Evolutionary conservation across 306 rosid genomes (phyloP).

Genomic region (Acacia crassicarpa): DNA sequence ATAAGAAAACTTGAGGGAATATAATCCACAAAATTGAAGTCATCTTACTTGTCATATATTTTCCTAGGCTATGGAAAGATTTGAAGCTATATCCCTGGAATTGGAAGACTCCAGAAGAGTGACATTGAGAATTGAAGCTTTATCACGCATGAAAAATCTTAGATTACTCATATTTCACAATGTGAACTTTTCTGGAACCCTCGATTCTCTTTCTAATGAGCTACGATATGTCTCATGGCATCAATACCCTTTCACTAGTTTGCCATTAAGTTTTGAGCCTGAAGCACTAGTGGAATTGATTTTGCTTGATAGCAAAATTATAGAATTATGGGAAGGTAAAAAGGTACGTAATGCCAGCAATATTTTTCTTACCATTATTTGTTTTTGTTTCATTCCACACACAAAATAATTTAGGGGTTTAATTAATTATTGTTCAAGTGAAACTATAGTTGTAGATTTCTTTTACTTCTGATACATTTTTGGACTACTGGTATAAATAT

Average conservation of each 20-base stretch:
- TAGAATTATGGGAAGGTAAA: neutral
- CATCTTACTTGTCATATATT: neutral
- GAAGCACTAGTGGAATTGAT: neutral
- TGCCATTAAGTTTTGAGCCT: neutral
- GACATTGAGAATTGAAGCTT: neutral
- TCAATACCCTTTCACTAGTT: neutral
- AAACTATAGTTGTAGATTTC: too few relatives aligned
- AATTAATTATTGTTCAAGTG: too few relatives aligned
- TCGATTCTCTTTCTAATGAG: neutral
- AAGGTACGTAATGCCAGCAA: neutral
- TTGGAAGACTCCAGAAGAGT: neutral
- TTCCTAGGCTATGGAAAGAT: neutral
- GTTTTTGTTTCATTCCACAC: neutral
- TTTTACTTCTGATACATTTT: too few relatives aligned
- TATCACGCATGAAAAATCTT: slow-evolving; percentile 21
- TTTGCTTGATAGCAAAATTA: neutral
- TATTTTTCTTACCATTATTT: neutral
- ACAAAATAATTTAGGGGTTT: too few relatives aligned
- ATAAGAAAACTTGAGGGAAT: too few relatives aligned
- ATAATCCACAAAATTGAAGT: neutral
- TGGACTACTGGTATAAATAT: neutral
- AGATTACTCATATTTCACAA: slow-evolving; percentile 4
- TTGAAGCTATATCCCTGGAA: neutral
- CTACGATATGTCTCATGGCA: neutral
- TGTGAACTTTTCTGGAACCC: neutral